Percentiles rank a stretch among this genome's conserved stretches.
Conservation (phyloP, 2,329 filamentous ascomycete species). For the Immersiporthe knoxdaviesiana region DNA sequence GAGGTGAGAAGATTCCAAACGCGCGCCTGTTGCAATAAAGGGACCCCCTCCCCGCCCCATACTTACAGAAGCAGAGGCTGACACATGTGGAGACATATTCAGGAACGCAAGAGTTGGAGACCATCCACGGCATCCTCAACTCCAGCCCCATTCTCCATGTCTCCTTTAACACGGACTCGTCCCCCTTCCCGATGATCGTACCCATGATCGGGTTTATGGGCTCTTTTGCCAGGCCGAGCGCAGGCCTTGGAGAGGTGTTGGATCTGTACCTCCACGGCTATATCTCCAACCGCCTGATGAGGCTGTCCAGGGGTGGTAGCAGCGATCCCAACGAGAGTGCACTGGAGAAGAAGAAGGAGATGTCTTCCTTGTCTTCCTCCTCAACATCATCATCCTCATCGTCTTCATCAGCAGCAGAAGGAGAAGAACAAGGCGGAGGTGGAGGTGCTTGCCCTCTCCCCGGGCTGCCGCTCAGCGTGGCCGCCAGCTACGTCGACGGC, state of each 20-base stretch:
- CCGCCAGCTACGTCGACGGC: conserved; percentile 76
- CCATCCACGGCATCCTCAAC: conserved; percentile 78
- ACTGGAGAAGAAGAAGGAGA: background rate
- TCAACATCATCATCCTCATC: conserved; percentile 14
- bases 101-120: conserved; percentile 72
- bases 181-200: conserved; percentile 74
- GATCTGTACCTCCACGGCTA: conserved; percentile 85
- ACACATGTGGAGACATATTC: conserved; percentile 5
- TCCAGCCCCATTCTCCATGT: conserved; percentile 76
- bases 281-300: conserved; percentile 76
- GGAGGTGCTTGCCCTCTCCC: conserved; percentile 33
- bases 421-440: conserved; percentile 29
- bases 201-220: conserved; percentile 88
- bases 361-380: conserved; percentile 4
- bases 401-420: conserved; percentile 26
- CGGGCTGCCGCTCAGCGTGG: conserved; percentile 71
- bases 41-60: too few species aligned
- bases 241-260: conserved; percentile 64
- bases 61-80: background rate
- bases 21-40: background rate
- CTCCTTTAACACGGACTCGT: conserved; percentile 67
- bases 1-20: conserved; percentile 51
- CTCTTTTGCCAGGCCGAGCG: conserved; percentile 66
- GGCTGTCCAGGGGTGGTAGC: conserved; percentile 47
- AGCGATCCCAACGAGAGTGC: background rate